Conservation (phyloP, 106 monocot species). For the Dioscorea dumetorum region DNA sequence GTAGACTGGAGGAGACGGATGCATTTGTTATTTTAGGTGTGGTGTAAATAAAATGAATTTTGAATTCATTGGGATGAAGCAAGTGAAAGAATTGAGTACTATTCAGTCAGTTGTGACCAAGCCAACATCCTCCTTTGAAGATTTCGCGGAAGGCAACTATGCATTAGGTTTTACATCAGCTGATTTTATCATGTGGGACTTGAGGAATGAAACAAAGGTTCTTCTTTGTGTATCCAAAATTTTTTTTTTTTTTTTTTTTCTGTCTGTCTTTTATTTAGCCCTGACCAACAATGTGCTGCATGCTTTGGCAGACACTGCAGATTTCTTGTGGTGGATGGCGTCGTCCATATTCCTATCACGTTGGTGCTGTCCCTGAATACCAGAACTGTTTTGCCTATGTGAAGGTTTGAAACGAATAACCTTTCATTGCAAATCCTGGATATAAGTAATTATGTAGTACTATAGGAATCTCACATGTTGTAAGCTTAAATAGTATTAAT, state of each 20-base stretch:
- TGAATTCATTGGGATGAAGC: constrained; percentile 87
- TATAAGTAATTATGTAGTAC: not conserved
- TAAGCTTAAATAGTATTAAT: too few relatives aligned
- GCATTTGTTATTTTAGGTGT: constrained; percentile 89
- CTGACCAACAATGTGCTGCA: not conserved
- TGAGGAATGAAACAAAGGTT: constrained; percentile 77
- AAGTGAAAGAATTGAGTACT: constrained; percentile 78
- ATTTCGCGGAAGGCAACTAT: constrained; percentile 29
- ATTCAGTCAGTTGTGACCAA: constrained; percentile 41
- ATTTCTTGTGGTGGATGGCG: constrained; percentile 97
- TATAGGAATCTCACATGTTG: not conserved
- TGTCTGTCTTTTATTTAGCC: not conserved
- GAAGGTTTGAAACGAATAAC: constrained; percentile 39
- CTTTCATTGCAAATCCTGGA: not conserved
- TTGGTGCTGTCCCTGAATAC: constrained; percentile 59
- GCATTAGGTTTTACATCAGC: constrained; percentile 83
- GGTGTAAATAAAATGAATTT: constrained; percentile 20
- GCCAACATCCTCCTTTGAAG: constrained; percentile 9
- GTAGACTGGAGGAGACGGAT: constrained; percentile 96
- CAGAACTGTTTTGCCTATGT: constrained; percentile 92
- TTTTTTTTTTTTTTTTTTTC: not conserved
- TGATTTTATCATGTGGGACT: constrained; percentile 83
- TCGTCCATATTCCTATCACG: constrained; percentile 73
- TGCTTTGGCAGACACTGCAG: constrained; percentile 39
- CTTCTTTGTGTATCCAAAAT: not conserved